phyloP scores from a whole-genome alignment of 2,329 filamentous ascomycete genomes.

The Ophiostoma australiae region DNA sequence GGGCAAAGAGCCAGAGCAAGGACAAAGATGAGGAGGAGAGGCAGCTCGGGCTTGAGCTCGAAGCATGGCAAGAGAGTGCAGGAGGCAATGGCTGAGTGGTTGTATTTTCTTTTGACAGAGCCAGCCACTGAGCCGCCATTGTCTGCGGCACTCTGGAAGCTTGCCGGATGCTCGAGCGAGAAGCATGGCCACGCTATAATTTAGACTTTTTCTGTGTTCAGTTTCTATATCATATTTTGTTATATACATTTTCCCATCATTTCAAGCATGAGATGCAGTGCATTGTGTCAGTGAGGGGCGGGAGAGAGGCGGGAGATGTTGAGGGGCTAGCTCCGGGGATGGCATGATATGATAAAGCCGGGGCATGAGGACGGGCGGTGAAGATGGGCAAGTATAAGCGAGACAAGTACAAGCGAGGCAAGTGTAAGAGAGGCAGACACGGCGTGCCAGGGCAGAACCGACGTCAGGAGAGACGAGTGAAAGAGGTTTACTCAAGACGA shows the following conservation, averaged over 20 bases:
- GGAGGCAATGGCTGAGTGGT: neutral
- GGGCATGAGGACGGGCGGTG: too few species aligned
- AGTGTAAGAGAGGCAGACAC: neutral
- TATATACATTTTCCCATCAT: neutral
- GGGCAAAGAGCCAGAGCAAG: neutral
- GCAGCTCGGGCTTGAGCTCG: neutral
- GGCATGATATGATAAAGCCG: too few species aligned
- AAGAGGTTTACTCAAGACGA: neutral
- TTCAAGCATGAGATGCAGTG: neutral
- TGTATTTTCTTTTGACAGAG: too few species aligned
- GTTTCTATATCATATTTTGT: conserved; percentile 4
- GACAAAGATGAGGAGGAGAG: neutral
- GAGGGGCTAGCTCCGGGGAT: neutral
- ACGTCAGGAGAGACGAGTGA: neutral
- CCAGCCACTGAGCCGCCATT: neutral
- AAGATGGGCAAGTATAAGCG: neutral
- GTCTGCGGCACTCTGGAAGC: neutral
- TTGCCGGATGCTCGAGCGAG: neutral
- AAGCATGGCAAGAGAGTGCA: neutral
- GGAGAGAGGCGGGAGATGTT: neutral
- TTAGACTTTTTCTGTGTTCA: neutral
- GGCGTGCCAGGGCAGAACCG: neutral
- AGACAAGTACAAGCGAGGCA: neutral
- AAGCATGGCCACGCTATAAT: conserved; percentile 1
- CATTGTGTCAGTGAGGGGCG: neutral